Conservation (phyloP, 441 rosid species). For the Euphorbia schlechtendalii region DNA sequence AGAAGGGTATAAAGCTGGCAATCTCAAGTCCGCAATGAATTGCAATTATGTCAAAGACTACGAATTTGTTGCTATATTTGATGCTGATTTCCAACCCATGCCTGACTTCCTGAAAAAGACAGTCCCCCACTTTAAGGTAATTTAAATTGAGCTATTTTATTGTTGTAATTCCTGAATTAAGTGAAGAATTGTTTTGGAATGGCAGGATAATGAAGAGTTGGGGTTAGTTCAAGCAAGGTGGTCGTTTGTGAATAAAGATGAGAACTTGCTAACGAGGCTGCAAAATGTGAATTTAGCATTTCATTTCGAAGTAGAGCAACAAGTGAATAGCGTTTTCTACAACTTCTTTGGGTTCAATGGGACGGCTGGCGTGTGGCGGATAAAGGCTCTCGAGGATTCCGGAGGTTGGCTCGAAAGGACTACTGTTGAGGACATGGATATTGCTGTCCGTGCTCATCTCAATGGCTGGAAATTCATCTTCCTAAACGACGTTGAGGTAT, state of each 20-base stretch:
- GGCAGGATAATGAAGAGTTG: conserved; percentile 69
- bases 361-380: conserved; percentile 96
- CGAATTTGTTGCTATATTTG: conserved; percentile 87
- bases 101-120: conserved; percentile 76
- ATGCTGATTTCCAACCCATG: conserved; percentile 86
- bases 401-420: no score
- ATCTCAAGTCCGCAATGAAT: conserved; percentile 89
- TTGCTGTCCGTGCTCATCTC: no score
- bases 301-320: conserved; percentile 96
- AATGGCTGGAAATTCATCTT: conserved; percentile 88
- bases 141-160: background rate
- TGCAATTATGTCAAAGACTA: conserved; percentile 79
- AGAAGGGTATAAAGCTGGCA: conserved; percentile 93
- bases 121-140: conserved; percentile 86
- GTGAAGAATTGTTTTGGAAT: conserved; percentile 16
- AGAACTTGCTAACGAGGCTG: conserved; percentile 75
- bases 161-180: no score
- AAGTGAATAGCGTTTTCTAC: conserved; percentile 75
- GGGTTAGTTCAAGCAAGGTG: conserved; percentile 92
- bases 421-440: no score
- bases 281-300: conserved; percentile 83
- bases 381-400: no score
- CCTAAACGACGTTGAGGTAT: conserved; percentile 86
- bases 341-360: conserved; percentile 95
- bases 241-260: conserved; percentile 93